Percentiles rank a stretch among this genome's conserved stretches.
Conservation (phyloP, 1,284 basidiomycete genomes). For the Papiliotrema flavescens region DNA sequence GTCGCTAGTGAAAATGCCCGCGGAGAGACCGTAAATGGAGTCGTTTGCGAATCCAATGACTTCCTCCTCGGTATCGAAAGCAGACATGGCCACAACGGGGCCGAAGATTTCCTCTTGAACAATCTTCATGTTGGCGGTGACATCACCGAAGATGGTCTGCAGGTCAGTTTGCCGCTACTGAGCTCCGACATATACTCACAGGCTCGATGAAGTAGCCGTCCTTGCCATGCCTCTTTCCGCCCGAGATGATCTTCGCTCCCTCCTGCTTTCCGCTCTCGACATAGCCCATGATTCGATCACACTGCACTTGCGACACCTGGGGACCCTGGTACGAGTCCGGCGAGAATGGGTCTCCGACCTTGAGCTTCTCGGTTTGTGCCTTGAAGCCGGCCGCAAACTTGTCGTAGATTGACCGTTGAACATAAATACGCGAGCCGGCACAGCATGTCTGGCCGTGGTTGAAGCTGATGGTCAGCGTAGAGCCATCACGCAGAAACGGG, state of each 20-base stretch:
- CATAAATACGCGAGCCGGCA: constrained; percentile 55
- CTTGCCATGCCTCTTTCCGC: constrained; percentile 69
- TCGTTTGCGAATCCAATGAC: constrained; percentile 78
- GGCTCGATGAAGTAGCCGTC: constrained; percentile 58
- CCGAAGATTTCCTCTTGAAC: constrained; percentile 86
- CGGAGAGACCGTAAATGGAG: constrained; percentile 79
- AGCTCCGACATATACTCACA: no score
- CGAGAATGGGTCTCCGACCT: constrained; percentile 66
- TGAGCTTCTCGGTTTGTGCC: constrained; percentile 27
- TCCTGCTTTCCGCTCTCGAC: constrained; percentile 78
- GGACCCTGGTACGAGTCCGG: constrained; percentile 73
- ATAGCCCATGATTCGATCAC: constrained; percentile 75
- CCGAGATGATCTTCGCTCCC: constrained; percentile 75
- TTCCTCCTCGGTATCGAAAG: constrained; percentile 73
- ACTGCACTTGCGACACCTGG: constrained; percentile 59
- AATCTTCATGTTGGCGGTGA: constrained; percentile 75
- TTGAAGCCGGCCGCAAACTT: constrained; percentile 42
- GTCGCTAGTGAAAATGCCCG: constrained; percentile 79
- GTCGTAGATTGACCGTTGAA: constrained; percentile 78
- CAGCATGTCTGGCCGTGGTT: constrained; percentile 77
- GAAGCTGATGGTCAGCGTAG: constrained; percentile 47
- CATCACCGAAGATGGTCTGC: constrained; percentile 80
- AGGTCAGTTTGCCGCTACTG: neutral
- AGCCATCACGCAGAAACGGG: neutral
- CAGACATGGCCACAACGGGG: constrained; percentile 56